These are phyloP conservation scores for Amanita rubescens DNA, from an alignment of 768 basidiomycete species.

Conservation along the genomic window DNA sequence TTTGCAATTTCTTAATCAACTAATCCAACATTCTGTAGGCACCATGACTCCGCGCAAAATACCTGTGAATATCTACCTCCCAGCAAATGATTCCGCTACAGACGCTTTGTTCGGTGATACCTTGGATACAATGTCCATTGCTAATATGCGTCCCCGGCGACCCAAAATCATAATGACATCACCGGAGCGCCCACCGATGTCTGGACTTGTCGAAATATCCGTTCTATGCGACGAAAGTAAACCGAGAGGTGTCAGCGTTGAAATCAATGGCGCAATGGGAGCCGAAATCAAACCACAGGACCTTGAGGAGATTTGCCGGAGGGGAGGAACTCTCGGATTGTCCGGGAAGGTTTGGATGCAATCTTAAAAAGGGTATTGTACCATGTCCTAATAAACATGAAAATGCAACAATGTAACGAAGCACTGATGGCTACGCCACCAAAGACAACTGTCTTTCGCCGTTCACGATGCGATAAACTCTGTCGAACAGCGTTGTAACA, in stretches of 20 bases:
- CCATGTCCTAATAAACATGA: too few relatives aligned
- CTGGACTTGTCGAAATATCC: slow-evolving; percentile 57
- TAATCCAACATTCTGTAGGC: slow-evolving; percentile 29
- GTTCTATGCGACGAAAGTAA: slow-evolving; percentile 53
- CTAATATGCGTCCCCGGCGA: slow-evolving; percentile 28
- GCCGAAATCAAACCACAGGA: slow-evolving; percentile 43
- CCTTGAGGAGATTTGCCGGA: slow-evolving; percentile 64
- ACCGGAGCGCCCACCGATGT: slow-evolving; percentile 57
- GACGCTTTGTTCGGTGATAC: slow-evolving; percentile 36
- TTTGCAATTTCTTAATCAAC: slow-evolving; percentile 1
- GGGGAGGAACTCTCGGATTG: slow-evolving; percentile 65
- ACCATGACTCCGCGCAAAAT: slow-evolving; percentile 50
- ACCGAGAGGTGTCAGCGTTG: slow-evolving; percentile 48
- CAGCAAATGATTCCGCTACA: slow-evolving; percentile 28
- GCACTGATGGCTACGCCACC: too few relatives aligned
- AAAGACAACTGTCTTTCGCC: too few relatives aligned
- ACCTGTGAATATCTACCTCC: slow-evolving; percentile 66
- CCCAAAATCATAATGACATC: slow-evolving; percentile 58
- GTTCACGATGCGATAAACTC: too few relatives aligned
- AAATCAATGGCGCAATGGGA: slow-evolving; percentile 52
- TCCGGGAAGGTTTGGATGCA: slow-evolving; percentile 60
- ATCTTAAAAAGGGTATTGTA: neutral
- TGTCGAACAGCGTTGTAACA: too few relatives aligned
- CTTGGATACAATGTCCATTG: slow-evolving; percentile 29
- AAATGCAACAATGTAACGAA: too few relatives aligned